Conservation (phyloP, 1,139 yeast species). For the Debaryomyces robertsiae region DNA sequence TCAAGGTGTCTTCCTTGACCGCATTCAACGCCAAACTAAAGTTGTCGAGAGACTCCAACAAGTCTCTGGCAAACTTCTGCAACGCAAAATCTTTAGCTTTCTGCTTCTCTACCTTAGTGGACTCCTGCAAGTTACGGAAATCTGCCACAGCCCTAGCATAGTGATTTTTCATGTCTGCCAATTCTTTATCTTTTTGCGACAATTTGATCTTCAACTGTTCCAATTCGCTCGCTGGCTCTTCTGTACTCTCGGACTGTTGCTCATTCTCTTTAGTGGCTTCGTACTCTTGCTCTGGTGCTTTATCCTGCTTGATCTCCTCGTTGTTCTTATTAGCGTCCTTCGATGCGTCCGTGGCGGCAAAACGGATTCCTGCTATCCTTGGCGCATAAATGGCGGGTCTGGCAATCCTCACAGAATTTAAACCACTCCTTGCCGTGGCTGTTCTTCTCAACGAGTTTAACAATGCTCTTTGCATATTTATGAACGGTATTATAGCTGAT, state of each 20-base stretch:
- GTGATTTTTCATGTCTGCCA: slow-evolving; percentile 80
- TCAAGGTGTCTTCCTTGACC: slow-evolving; percentile 66
- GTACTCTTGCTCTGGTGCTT: slow-evolving; percentile 17
- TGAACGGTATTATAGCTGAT: background rate
- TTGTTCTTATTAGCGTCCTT: slow-evolving; percentile 11
- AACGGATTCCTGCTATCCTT: slow-evolving; percentile 22
- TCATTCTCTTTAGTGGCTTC: slow-evolving; percentile 16
- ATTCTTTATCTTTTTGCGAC: slow-evolving; percentile 73
- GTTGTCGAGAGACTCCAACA: slow-evolving; percentile 88
- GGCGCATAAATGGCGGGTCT: slow-evolving; percentile 20
- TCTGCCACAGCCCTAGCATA: slow-evolving; percentile 87
- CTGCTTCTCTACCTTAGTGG: slow-evolving; percentile 83
- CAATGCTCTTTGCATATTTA: slow-evolving; percentile 36
- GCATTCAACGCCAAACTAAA: slow-evolving; percentile 85
- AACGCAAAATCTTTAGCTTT: slow-evolving; percentile 90
- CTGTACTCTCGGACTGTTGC: slow-evolving; percentile 19
- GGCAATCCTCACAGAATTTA: slow-evolving; percentile 19
- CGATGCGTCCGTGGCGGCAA: slow-evolving; percentile 26
- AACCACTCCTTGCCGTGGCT: slow-evolving; percentile 23
- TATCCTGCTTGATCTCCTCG: slow-evolving; percentile 13
- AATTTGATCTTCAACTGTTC: slow-evolving; percentile 57
- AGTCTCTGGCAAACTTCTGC: slow-evolving; percentile 89
- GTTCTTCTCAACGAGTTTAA: slow-evolving; percentile 28
- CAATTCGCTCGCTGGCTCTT: slow-evolving; percentile 21
- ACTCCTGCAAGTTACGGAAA: slow-evolving; percentile 89